Base-by-base conservation (phyloP, 345 rosid genomes). In the Toxicodendron radicans region DNA sequence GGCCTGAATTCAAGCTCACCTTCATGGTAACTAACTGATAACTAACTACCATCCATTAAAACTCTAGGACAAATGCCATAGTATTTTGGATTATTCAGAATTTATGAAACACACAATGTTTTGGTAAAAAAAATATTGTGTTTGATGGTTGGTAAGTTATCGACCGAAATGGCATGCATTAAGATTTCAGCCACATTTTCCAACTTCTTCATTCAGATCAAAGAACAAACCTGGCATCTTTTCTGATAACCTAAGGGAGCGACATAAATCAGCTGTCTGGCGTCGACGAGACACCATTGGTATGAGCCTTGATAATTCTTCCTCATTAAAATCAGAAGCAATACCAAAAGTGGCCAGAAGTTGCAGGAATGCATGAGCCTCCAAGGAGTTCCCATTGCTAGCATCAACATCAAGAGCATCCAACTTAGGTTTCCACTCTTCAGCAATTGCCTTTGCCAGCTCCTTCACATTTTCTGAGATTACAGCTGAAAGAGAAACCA, bases 271-370 rank as follows among this genome's bases (percentile, higher is more conserved):
- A 77, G 98, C 97, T 61, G 97, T 90, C 83, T 96, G 99, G 68
- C 94, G 98, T 64, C 99, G 97, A 77, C 98, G 98, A 68, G 98
- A 93, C 77, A 96, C 98, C 98, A 93, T 93, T 41, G 99, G 98
- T 65, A 96, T 84, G 33, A 96, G 85, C 88, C 90, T 85, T 64
- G 78, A 81, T 41, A 95, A 78, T 77, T 87, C 90, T 77, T 89
- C 90, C 78, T 78, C 97, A 7, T 90, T 79, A 75, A 91, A 93
- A 75, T 84, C 89, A 46, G 97, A 92, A 73, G 93, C 94, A 82
- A 95, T 89, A 59, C 79, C 89, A 83, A 95, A 95, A 65, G 95
- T 93, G 33, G 95, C 93, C 24, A 95, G 84, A 62, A 95, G 97
- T 75, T 95, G 99, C 81, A 95, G 85, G 75, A 93, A 95, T 27